These are phyloP conservation scores for Heritiera littoralis DNA, from an alignment of 345 rosid species.

Conservation along the genomic window DNA sequence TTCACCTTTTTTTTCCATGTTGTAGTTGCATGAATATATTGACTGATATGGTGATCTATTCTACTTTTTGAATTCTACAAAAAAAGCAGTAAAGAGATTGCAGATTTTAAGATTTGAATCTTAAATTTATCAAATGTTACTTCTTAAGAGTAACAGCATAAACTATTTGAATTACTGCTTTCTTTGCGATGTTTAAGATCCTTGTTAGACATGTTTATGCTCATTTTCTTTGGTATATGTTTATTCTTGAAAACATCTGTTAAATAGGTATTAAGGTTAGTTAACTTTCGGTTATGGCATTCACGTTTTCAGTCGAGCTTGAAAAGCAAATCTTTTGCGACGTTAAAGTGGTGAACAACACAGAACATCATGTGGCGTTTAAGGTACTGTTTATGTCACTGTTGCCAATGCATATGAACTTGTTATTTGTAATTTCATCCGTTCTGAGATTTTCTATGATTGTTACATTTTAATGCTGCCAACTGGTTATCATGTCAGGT, in stretches of 20 bases:
- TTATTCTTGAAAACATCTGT: not conserved
- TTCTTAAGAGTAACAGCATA: no score
- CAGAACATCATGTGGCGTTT: constrained; percentile 73
- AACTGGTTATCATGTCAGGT: constrained; percentile 47
- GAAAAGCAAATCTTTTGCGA: constrained; percentile 64
- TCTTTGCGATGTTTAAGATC: no score
- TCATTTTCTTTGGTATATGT: no score
- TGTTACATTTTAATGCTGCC: constrained; percentile 3
- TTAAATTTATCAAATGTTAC: no score
- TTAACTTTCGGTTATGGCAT: not conserved
- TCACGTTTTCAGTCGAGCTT: constrained; percentile 55
- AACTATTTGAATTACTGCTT: no score
- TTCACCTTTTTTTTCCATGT: constrained; percentile 1
- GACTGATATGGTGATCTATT: no score
- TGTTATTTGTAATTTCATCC: not conserved
- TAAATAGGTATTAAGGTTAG: not conserved
- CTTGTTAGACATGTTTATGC: no score
- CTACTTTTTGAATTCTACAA: no score
- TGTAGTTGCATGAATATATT: not conserved
- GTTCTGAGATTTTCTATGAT: not conserved
- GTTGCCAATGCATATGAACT: not conserved
- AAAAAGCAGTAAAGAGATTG: no score
- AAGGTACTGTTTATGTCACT: constrained; percentile 47
- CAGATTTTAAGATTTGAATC: no score
- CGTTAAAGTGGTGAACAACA: constrained; percentile 70